Percentiles rank a stretch among this genome's conserved stretches.
These are phyloP conservation scores for Trichoderma endophyticum DNA, from an alignment of 2,329 filamentous ascomycete species.

Conservation along the genomic window DNA sequence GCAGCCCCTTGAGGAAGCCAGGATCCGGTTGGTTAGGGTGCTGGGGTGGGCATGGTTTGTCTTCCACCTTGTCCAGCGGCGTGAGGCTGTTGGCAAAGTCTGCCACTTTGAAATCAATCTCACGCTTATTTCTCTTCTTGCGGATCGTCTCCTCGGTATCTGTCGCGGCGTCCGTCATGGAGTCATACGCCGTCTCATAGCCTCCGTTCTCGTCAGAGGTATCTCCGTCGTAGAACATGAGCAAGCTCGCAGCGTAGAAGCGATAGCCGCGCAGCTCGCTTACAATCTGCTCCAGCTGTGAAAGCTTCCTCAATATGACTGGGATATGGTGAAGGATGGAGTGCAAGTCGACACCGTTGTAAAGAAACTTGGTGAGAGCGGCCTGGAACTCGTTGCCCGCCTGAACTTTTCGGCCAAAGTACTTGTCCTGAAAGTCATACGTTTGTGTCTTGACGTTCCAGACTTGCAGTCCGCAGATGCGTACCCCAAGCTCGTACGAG, in stretches of 20 bases:
- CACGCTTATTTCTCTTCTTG: slow-evolving; percentile 49
- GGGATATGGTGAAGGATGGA: slow-evolving; percentile 87
- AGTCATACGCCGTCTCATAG: slow-evolving; percentile 53
- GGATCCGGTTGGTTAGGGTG: slow-evolving; percentile 78
- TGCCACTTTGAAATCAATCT: slow-evolving; percentile 93
- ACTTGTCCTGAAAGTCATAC: slow-evolving; percentile 98
- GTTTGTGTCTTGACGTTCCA: slow-evolving; percentile 83
- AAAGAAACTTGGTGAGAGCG: slow-evolving; percentile 84
- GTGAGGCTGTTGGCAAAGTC: slow-evolving; percentile 98
- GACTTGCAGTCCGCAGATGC: slow-evolving; percentile 92
- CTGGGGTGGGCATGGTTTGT: slow-evolving; percentile 71
- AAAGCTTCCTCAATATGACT: slow-evolving; percentile 77
- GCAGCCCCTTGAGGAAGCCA: slow-evolving; percentile 83
- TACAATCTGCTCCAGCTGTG: slow-evolving; percentile 79
- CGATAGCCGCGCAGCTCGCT: slow-evolving; percentile 77
- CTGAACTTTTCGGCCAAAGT: slow-evolving; percentile 85
- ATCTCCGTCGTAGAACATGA: slow-evolving; percentile 96
- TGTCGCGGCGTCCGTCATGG: slow-evolving; percentile 56
- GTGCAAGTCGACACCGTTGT: slow-evolving; percentile 77
- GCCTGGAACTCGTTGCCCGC: slow-evolving; percentile 85
- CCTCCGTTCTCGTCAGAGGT: slow-evolving; percentile 47
- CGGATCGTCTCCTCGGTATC: slow-evolving; percentile 54
- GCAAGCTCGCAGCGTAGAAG: slow-evolving; percentile 89
- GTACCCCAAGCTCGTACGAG: slow-evolving; percentile 84
- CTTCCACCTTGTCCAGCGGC: slow-evolving; percentile 67